These are phyloP conservation scores for Plasmodium malariae DNA, from an alignment of 169 alveolate species.

Conservation along the genomic window DNA sequence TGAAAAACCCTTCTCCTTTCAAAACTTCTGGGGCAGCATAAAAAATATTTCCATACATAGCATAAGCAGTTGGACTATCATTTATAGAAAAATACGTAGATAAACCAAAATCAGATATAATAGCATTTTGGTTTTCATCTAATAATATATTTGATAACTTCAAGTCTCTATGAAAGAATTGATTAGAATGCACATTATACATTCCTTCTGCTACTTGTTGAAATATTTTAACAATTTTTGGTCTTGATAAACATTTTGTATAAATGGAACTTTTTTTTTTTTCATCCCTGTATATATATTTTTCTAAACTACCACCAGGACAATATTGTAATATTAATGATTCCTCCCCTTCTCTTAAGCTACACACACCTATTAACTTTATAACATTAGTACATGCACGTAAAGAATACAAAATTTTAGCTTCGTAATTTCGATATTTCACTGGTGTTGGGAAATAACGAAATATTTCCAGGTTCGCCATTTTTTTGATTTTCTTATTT, in stretches of 20 bases:
- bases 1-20: conserved; percentile 82
- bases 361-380: conserved; percentile 77
- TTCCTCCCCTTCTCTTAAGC: conserved; percentile 78
- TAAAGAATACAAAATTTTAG: conserved; percentile 74
- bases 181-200: conserved; percentile 76
- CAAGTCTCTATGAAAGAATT: conserved; percentile 73
- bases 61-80: conserved; percentile 80
- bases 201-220: conserved; percentile 82
- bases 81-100: conserved; percentile 74
- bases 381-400: conserved; percentile 77
- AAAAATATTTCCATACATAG: conserved; percentile 81
- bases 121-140: conserved; percentile 75
- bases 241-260: conserved; percentile 63
- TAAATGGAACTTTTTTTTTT: conserved; percentile 33
- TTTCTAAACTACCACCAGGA: conserved; percentile 82
- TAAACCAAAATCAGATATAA: conserved; percentile 82
- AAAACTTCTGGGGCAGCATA: conserved; percentile 85
- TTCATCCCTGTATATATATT: conserved; percentile 74
- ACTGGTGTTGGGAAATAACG: conserved; percentile 82
- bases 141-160: conserved; percentile 61
- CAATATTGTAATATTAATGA: conserved; percentile 78
- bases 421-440: conserved; percentile 81
- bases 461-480: conserved; percentile 73
- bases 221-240: conserved; percentile 77
- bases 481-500: conserved; percentile 72